Percentiles rank a stretch among this genome's conserved stretches.
Conservation (phyloP, 2,329 filamentous ascomycete genomes). For the Teratosphaeria zuluensis region DNA sequence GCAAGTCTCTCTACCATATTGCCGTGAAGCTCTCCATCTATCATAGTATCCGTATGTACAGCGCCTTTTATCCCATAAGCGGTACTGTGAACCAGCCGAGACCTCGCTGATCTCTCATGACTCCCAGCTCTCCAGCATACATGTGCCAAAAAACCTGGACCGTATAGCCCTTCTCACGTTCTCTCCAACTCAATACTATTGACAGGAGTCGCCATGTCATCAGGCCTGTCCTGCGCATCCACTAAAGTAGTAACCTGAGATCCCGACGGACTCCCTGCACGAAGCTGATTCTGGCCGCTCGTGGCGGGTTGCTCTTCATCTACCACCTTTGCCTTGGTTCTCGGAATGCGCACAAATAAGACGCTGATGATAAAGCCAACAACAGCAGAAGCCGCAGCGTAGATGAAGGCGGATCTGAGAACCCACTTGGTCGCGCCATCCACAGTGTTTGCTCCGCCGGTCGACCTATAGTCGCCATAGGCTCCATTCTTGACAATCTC, state of each 20-base stretch:
- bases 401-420: slow-evolving; percentile 21
- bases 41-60: slow-evolving; percentile 1
- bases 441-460: background rate
- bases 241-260: background rate
- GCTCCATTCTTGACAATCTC: slow-evolving; percentile 22
- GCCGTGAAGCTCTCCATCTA: background rate
- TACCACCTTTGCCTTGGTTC: slow-evolving; percentile 10
- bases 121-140: background rate
- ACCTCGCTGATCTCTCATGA: background rate
- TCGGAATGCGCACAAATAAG: slow-evolving; percentile 21
- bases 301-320: slow-evolving; percentile 13
- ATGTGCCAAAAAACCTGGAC: too few relatives aligned
- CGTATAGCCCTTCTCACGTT: background rate
- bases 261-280: background rate
- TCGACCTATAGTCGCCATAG: background rate
- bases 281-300: background rate
- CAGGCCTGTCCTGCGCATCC: background rate
- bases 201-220: slow-evolving; percentile 1
- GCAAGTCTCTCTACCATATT: background rate
- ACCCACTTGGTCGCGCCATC: slow-evolving; percentile 8
- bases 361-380: slow-evolving; percentile 19
- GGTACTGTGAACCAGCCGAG: background rate
- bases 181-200: slow-evolving; percentile 5
- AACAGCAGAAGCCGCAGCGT: slow-evolving; percentile 21
- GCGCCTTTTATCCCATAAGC: background rate